Conservation (phyloP, 768 basidiomycete genomes). For the Pisolithus tinctorius region DNA sequence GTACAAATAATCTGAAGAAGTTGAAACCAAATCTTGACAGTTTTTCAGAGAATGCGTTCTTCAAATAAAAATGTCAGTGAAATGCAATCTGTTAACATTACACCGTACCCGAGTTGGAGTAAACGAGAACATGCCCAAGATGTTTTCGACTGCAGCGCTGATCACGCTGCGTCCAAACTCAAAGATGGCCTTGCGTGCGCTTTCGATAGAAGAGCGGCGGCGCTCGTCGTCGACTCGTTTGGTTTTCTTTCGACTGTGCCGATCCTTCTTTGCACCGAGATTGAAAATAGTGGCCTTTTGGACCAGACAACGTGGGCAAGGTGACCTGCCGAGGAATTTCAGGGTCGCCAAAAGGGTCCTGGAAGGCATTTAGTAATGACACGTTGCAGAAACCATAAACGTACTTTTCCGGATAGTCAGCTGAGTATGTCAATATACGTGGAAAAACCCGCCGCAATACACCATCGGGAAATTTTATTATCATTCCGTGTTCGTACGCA, state of each 20-base stretch:
- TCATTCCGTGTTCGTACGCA: conserved; percentile 17
- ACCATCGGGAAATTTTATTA: conserved; percentile 15
- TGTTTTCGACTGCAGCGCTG: neutral
- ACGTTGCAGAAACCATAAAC: neutral
- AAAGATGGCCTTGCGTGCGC: neutral
- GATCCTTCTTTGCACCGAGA: conserved; percentile 7
- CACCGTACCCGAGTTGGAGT: neutral
- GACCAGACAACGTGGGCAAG: too few relatives aligned
- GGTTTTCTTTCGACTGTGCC: neutral
- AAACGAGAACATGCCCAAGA: neutral
- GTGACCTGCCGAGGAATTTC: too few relatives aligned
- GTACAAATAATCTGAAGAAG: conserved; percentile 18
- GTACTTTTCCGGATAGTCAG: conserved; percentile 30
- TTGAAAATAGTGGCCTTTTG: too few relatives aligned
- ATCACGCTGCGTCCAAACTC: neutral
- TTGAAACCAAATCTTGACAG: conserved; percentile 18
- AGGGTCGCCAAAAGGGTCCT: too few relatives aligned
- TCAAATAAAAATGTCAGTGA: neutral
- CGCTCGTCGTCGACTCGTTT: neutral
- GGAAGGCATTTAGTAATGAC: too few relatives aligned
- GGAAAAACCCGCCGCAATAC: conserved; percentile 9
- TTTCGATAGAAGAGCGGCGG: neutral
- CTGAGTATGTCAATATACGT: conserved; percentile 19
- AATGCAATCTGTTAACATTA: too few relatives aligned
- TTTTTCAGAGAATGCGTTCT: conserved; percentile 28